phyloP scores from a whole-genome alignment of 768 basidiomycete species.

The Boletus sp. region DNA sequence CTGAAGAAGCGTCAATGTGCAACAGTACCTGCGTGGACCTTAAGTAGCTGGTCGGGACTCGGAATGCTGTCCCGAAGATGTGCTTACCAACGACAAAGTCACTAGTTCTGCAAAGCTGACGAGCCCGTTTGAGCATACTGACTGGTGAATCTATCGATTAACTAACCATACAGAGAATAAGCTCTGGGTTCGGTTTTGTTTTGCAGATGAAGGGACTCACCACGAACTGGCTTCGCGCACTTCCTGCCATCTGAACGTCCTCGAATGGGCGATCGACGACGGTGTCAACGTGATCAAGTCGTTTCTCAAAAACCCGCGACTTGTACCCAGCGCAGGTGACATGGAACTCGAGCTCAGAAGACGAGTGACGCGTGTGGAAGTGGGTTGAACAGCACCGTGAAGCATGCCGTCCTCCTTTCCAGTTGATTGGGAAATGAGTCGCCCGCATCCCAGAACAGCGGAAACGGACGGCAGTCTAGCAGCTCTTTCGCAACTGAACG shows the following conservation, averaged over 20 bases:
- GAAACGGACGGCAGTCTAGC: neutral
- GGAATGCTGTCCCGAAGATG: neutral
- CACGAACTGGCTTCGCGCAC: neutral
- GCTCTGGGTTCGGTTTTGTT: neutral
- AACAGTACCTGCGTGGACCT: neutral
- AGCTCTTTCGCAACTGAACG: neutral
- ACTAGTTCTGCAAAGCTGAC: neutral
- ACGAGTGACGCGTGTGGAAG: slow-evolving; percentile 80
- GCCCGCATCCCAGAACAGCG: neutral
- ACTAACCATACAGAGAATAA: neutral
- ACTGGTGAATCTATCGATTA: too few species aligned
- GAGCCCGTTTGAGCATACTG: neutral
- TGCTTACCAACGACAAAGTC: neutral
- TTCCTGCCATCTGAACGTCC: slow-evolving; percentile 74
- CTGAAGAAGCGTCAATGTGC: neutral
- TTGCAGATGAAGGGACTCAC: neutral
- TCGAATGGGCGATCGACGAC: slow-evolving; percentile 91
- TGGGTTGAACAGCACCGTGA: slow-evolving; percentile 55
- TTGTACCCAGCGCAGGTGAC: slow-evolving; percentile 93
- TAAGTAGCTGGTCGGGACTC: neutral
- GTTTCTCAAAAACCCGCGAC: slow-evolving; percentile 80
- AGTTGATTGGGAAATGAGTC: neutral
- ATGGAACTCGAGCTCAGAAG: slow-evolving; percentile 87
- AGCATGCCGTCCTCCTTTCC: too few species aligned
- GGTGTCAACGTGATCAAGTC: slow-evolving; percentile 95